A percentile compares a stretch with the other conserved stretches of the same genome.
Evolutionary conservation across 1,139 yeast species (phyloP).

Genomic region (Arxiozyma telluris): DNA sequence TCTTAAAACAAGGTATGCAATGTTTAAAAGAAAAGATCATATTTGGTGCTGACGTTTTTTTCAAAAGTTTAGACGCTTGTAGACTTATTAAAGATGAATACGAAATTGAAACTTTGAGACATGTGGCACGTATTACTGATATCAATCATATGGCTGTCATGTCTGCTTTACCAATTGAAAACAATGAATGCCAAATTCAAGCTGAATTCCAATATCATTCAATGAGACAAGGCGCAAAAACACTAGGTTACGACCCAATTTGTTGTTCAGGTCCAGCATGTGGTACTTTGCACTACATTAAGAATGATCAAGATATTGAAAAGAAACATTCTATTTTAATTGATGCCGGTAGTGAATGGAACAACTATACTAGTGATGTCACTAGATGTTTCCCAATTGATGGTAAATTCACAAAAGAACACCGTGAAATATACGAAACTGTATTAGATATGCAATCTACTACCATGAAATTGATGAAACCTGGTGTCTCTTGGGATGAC

Average conservation of each 20-base stretch:
- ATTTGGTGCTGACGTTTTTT: conserved; percentile 41
- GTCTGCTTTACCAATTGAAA: conserved; percentile 84
- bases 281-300: conserved; percentile 83
- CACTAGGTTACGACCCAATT: conserved; percentile 86
- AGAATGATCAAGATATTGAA: conserved; percentile 61
- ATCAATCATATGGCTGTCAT: conserved; percentile 84
- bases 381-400: conserved; percentile 89
- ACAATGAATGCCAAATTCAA: conserved; percentile 83
- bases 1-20: conserved; percentile 25
- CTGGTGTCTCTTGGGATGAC: conserved; percentile 82
- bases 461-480: conserved; percentile 61
- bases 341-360: conserved; percentile 98
- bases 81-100: conserved; percentile 75
- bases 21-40: conserved; percentile 25
- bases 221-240: conserved; percentile 83
- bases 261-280: conserved; percentile 92
- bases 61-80: conserved; percentile 77
- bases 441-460: conserved; percentile 75
- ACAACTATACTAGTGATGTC: conserved; percentile 84
- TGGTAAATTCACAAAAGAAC: conserved; percentile 86
- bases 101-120: conserved; percentile 66
- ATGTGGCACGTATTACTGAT: conserved; percentile 79
- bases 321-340: conserved; percentile 62
- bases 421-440: conserved; percentile 69
- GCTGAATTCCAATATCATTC: conserved; percentile 95